Conservation (phyloP, 192 early-diverging fungal species). For the Mortierella claussenii region DNA sequence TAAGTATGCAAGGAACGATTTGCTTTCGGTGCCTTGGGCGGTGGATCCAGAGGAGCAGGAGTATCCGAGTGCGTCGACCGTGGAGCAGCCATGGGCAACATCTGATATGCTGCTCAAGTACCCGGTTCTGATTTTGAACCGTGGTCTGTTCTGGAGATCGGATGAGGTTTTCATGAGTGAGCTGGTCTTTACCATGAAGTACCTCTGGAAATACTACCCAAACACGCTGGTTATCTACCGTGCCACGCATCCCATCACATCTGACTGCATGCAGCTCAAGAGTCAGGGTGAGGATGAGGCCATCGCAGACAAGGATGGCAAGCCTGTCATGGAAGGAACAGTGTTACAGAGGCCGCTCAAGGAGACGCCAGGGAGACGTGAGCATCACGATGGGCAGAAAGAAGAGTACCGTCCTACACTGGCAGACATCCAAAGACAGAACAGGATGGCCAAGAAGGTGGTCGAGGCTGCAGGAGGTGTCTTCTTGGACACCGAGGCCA, state of each 20-base stretch:
- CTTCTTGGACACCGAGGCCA: slow-evolving; percentile 59
- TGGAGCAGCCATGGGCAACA: slow-evolving; percentile 57
- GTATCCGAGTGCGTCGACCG: slow-evolving; percentile 31
- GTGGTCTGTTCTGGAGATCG: slow-evolving; percentile 51
- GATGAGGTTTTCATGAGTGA: slow-evolving; percentile 57
- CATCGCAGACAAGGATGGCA: slow-evolving; percentile 21
- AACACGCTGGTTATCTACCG: slow-evolving; percentile 60
- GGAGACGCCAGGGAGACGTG: slow-evolving; percentile 25
- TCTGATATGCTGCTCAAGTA: slow-evolving; percentile 27
- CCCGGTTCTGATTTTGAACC: slow-evolving; percentile 58
- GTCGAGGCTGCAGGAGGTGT: slow-evolving; percentile 64
- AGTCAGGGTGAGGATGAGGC: slow-evolving; percentile 44
- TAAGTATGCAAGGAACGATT: slow-evolving; percentile 63
- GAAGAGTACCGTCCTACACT: slow-evolving; percentile 32
- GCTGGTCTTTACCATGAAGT: slow-evolving; percentile 54
- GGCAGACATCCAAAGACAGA: slow-evolving; percentile 60
- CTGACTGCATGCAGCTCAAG: slow-evolving; percentile 55
- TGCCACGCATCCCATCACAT: slow-evolving; percentile 56
- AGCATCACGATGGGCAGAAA: slow-evolving; percentile 46
- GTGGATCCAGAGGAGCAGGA: slow-evolving; percentile 47
- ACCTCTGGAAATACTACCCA: slow-evolving; percentile 48
- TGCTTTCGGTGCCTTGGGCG: slow-evolving; percentile 54
- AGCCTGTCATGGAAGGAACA: slow-evolving; percentile 21
- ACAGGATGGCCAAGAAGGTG: slow-evolving; percentile 59
- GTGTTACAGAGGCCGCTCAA: slow-evolving; percentile 42